These are phyloP conservation scores for Phytophthora cryptogea DNA, from an alignment of 352 stramenopile genomes.

Conservation along the genomic window DNA sequence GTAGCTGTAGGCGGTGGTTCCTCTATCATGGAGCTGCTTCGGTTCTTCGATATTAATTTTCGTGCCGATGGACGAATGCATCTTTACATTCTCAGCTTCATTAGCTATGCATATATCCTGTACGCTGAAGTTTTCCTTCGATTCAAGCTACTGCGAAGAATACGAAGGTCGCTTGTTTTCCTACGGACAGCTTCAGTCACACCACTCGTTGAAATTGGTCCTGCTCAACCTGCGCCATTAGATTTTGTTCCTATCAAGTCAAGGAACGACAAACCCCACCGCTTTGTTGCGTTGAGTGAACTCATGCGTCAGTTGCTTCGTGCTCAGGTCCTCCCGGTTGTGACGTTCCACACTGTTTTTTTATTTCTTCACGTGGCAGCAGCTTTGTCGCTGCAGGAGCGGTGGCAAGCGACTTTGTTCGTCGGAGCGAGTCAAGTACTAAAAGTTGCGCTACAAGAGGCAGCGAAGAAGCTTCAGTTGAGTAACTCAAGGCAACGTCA, in stretches of 20 bases:
- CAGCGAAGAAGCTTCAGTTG: slow-evolving; percentile 31
- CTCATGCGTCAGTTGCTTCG: slow-evolving; percentile 13
- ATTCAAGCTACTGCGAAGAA: not conserved
- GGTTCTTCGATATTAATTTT: not conserved
- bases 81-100: slow-evolving; percentile 8
- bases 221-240: not conserved
- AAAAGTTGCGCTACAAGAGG: slow-evolving; percentile 41
- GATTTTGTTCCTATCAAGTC: not conserved
- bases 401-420: slow-evolving; percentile 35
- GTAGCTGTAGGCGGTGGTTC: not conserved
- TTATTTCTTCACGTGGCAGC: slow-evolving; percentile 31
- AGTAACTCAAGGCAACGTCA: slow-evolving; percentile 17
- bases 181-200: not conserved
- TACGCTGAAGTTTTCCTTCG: slow-evolving; percentile 10
- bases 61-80: slow-evolving; percentile 1
- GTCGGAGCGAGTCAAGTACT: slow-evolving; percentile 29
- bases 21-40: slow-evolving; percentile 11
- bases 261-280: not conserved
- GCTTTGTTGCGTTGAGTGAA: slow-evolving; percentile 2
- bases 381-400: slow-evolving; percentile 15
- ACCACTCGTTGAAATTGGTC: slow-evolving; percentile 1
- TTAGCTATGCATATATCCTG: slow-evolving; percentile 13
- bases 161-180: slow-evolving; percentile 8
- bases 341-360: slow-evolving; percentile 23
- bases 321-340: slow-evolving; percentile 9